Conservation (phyloP, 495 filamentous ascomycete species). For the Talaromyces borbonicus region DNA sequence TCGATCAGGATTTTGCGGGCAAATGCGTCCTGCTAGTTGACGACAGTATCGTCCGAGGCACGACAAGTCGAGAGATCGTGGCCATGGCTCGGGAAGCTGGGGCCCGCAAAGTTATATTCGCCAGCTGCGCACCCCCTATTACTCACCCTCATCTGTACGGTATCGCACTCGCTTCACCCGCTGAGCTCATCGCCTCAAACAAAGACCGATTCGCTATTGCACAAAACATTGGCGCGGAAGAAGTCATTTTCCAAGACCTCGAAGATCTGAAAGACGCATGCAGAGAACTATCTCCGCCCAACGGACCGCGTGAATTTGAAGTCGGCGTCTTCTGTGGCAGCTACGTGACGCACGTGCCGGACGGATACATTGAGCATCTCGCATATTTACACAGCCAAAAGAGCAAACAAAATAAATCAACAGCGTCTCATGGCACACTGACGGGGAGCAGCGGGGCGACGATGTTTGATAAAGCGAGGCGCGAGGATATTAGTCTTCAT, state of each 20-base stretch:
- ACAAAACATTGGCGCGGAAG: slow-evolving; percentile 78
- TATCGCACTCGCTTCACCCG: slow-evolving; percentile 78
- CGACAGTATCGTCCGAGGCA: slow-evolving; percentile 90
- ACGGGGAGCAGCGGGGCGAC: slow-evolving; percentile 4
- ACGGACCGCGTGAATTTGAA: slow-evolving; percentile 62
- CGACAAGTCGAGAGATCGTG: slow-evolving; percentile 85
- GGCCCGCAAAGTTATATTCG: slow-evolving; percentile 84
- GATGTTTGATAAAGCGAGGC: slow-evolving; percentile 4
- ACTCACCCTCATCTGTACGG: slow-evolving; percentile 75
- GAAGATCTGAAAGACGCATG: slow-evolving; percentile 75
- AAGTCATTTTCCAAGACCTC: slow-evolving; percentile 83
- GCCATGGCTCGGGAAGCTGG: slow-evolving; percentile 87
- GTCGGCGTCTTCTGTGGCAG: slow-evolving; percentile 93
- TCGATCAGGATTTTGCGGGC: slow-evolving; percentile 77
- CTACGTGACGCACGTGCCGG: slow-evolving; percentile 74
- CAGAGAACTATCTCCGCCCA: slow-evolving; percentile 50
- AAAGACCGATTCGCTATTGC: slow-evolving; percentile 60
- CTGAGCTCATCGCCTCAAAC: slow-evolving; percentile 77
- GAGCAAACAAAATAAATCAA: background rate
- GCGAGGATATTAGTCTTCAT: slow-evolving; percentile 9
- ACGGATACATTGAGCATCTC: slow-evolving; percentile 82
- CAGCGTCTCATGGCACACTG: background rate
- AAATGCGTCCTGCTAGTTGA: slow-evolving; percentile 82
- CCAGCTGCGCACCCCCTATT: slow-evolving; percentile 79
- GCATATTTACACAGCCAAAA: slow-evolving; percentile 4